Conservation (phyloP, 129 eudicot species). For the Mikania micrantha region DNA sequence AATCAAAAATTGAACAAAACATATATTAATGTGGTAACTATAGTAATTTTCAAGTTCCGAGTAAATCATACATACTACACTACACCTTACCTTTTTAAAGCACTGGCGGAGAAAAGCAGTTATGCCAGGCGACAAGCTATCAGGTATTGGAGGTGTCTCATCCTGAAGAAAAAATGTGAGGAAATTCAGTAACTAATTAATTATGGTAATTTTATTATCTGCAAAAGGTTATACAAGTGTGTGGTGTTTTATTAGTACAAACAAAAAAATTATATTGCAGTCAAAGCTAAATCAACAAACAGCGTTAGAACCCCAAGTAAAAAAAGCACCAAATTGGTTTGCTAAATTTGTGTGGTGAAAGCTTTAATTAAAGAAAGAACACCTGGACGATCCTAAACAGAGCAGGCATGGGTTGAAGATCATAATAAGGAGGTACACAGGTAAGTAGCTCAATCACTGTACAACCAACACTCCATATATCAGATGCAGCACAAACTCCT, state of each 20-base stretch:
- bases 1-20: conserved; percentile 14
- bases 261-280: conserved; percentile 7
- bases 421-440: conserved; percentile 94
- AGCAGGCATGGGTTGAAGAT: conserved; percentile 99
- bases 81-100: conserved; percentile 77
- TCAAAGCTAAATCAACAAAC: neutral
- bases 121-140: conserved; percentile 82
- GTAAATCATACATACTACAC: conserved; percentile 7
- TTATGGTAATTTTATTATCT: neutral
- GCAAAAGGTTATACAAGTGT: neutral
- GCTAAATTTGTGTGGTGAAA: neutral
- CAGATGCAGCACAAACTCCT: conserved; percentile 99
- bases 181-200: conserved; percentile 8
- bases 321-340: neutral
- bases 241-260: neutral
- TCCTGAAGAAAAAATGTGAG: conserved; percentile 51
- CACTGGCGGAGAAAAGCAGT: conserved; percentile 90
- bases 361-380: neutral
- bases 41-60: conserved; percentile 1
- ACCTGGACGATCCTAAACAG: conserved; percentile 95
- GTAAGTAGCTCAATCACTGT: conserved; percentile 98
- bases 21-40: neutral
- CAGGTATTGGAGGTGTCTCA: conserved; percentile 96
- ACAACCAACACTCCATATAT: conserved; percentile 99
- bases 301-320: neutral